Conservation (phyloP, 2,329 filamentous ascomycete species). For the Fusarium multiceps region DNA sequence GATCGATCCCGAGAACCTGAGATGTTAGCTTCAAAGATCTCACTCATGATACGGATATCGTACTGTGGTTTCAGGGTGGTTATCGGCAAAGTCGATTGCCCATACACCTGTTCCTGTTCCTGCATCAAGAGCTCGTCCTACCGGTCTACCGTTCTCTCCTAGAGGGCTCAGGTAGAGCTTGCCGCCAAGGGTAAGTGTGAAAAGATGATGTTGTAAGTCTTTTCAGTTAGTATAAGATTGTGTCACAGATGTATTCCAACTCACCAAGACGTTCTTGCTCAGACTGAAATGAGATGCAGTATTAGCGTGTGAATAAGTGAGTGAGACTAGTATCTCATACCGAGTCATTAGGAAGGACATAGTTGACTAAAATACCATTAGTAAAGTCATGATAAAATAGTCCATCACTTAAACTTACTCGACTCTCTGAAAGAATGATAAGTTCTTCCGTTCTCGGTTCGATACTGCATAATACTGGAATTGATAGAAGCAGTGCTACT, state of each 20-base stretch:
- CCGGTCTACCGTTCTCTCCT: slow-evolving; percentile 28
- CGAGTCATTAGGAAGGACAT: slow-evolving; percentile 48
- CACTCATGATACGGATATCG: not conserved
- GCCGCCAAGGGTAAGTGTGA: slow-evolving; percentile 48
- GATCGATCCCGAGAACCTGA: slow-evolving; percentile 54
- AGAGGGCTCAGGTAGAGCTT: slow-evolving; percentile 47
- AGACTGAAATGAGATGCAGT: slow-evolving; percentile 22
- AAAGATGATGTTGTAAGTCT: slow-evolving; percentile 54
- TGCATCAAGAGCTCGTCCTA: slow-evolving; percentile 55
- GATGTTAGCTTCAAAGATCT: not conserved
- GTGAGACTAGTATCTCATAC: slow-evolving; percentile 24
- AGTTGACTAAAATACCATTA: slow-evolving; percentile 33
- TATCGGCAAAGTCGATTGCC: slow-evolving; percentile 57
- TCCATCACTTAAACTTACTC: slow-evolving; percentile 33
- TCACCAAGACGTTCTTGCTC: slow-evolving; percentile 50
- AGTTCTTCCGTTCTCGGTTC: slow-evolving; percentile 53
- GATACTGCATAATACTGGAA: slow-evolving; percentile 52
- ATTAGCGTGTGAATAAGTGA: slow-evolving; percentile 24
- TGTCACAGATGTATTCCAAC: fast-evolving
- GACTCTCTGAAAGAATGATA: slow-evolving; percentile 51
- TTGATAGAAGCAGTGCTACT: slow-evolving; percentile 49
- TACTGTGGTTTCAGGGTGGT: slow-evolving; percentile 48
- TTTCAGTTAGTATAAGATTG: not conserved
- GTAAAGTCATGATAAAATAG: not conserved
- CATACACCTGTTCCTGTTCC: slow-evolving; percentile 62